Base-by-base conservation (phyloP, 805 yeast genomes). In the Monosporozyma aerobia region DNA sequence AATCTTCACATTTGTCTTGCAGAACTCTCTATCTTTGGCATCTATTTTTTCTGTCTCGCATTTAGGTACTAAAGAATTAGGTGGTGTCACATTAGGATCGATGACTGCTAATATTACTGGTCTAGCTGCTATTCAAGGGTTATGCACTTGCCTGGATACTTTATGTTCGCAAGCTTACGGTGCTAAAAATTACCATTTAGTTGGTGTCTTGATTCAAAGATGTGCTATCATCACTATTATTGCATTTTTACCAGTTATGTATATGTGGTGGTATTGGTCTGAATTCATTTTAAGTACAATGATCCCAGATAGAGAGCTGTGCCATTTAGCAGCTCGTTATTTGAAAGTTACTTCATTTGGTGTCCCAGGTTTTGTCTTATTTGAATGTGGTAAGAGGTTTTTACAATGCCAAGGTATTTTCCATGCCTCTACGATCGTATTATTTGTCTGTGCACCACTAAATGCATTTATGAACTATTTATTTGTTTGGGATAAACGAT, bases 91-190 rank as follows among this genome's bases (percentile, higher is more conserved):
- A 14, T 69, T 86, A 48, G 84, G 87, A 16, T 77, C 86, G 22
- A 85, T 85, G 89, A 83, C 90, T 4, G 86, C 88, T 7, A 85
- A 84, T 62, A 84, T 86, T 51, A 76, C 85, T 3, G 90, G 88
- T 1, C 78, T 84, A 55, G 86, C 89, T 39, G 76, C 85, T 10
- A 82, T 86, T 57, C 86, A 85, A 59, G 94, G 92, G 11, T 76
- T 85, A 2, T 81, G 89, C n/a, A 85, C 94, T 0, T 81, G 89
- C 53, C 73, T 86, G 51, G 92, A 85, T 61, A 86, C 92, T 0
- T 73, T 86, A 37, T 80, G 90, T 64, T 85, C 90, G 1, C 92
- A 86, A 66, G 85, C 90, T 1, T 85, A 73, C 62, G 92, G 94
- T 22, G 78, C 87, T 30, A 76, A 77, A 50, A 85, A 84, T 58